Evolutionary conservation across 768 basidiomycete species (phyloP).

Genomic region (Dacryopinax spathularia): DNA sequence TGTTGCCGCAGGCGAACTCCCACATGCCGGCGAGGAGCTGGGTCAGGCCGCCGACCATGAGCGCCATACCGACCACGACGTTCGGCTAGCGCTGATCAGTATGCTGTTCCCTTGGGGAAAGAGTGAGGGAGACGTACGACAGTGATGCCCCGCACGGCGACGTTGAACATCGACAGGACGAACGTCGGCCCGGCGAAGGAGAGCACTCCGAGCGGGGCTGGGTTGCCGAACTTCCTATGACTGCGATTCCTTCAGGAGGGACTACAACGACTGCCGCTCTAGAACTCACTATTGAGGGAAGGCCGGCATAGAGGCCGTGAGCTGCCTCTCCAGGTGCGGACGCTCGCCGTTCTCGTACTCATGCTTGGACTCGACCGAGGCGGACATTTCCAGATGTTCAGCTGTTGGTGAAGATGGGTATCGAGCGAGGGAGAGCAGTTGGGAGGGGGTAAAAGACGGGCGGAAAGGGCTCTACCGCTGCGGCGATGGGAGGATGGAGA

Average conservation of each 20-base stretch:
- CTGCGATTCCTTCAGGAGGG: too few relatives aligned
- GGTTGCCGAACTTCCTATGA: not conserved
- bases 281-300: slow-evolving; percentile 1
- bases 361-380: not conserved
- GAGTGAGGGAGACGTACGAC: not conserved
- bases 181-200: not conserved
- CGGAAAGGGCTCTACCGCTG: not conserved
- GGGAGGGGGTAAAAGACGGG: not conserved
- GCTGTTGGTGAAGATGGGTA: too few relatives aligned
- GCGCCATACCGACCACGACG: slow-evolving; percentile 1
- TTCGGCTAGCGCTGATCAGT: not conserved
- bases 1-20: slow-evolving; percentile 23
- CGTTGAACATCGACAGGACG: slow-evolving; percentile 1
- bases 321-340: not conserved
- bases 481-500: too few relatives aligned
- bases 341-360: not conserved
- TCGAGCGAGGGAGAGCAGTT: not conserved
- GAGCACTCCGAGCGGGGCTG: not conserved
- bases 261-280: too few relatives aligned
- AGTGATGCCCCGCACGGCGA: not conserved
- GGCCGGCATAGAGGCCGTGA: not conserved
- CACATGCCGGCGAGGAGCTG: slow-evolving; percentile 16
- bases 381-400: not conserved
- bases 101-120: not conserved
- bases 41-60: slow-evolving; percentile 11